Base-by-base conservation (phyloP, 1,284 basidiomycete species). In the Leccinum huronense region DNA sequence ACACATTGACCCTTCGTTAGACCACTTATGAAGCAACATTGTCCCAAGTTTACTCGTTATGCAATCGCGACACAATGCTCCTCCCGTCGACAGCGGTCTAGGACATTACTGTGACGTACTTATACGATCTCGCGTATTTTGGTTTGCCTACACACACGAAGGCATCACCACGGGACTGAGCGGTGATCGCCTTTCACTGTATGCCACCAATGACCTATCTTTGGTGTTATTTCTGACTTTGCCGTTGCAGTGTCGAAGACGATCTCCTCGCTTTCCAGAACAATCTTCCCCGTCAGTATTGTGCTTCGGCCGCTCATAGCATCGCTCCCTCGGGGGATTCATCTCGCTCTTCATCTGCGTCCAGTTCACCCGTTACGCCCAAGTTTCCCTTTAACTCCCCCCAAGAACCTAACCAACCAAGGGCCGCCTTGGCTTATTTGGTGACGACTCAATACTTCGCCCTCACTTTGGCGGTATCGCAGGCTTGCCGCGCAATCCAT, bases 141-240 rank as follows among this genome's bases (percentile, higher is more conserved):
- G 92, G 91, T 95, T 90, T 69, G 86, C 89, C 3, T 86, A 93
- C 68, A 85, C 91, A 8, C 87, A 93, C 66, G 94, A 96, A 76
- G 87, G 91, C 42, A 83, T 94, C 33, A 87, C 86, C 0, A 90
- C 86, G 16, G 94, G 88, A 23, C 81, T 95, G 62, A 83, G 86
- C 63, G 94, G 94, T 36, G 89, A 91, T 9, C 86, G 90, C 42
- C 81, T 95, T 56, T 78, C 88, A 59, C 75, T 93, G 90, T 91
- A 78, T 70, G 90, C 73, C 19, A 16, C 45, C 33, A 51, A n/a
- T 45, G 16, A 31, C 40, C 57, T 45, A 31, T 16, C 54, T 59
- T 59, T 33, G 48, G n/a, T 59, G 5, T 30, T 13, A 5, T 57
- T 8, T 58, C 68, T 69, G 31, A 76, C n/a, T n/a, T 48, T 42